These are phyloP conservation scores for Boechera divaricarpa DNA, from an alignment of 345 rosid genomes.

Conservation along the genomic window DNA sequence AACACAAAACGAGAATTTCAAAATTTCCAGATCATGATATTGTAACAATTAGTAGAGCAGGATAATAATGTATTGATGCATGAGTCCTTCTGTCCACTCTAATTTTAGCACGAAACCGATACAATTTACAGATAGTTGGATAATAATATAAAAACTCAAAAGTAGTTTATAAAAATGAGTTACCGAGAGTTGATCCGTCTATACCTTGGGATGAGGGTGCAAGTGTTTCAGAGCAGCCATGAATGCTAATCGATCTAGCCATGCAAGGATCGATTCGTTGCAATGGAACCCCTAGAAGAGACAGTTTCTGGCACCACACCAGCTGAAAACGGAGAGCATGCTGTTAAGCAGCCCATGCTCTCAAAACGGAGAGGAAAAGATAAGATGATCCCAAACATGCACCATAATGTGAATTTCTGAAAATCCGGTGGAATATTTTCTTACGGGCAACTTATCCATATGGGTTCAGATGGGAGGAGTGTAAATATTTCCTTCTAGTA, in stretches of 20 bases:
- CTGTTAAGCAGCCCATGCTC: slow-evolving; percentile 53
- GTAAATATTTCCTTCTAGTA: too few species aligned
- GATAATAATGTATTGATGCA: neutral
- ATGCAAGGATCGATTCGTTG: slow-evolving; percentile 64
- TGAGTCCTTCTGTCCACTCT: neutral
- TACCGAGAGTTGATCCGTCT: neutral
- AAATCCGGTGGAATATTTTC: too few species aligned
- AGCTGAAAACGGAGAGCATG: slow-evolving; percentile 79
- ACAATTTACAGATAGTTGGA: neutral
- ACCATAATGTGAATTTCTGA: too few species aligned
- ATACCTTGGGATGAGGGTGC: slow-evolving; percentile 62
- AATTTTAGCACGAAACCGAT: neutral
- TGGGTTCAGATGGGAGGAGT: too few species aligned
- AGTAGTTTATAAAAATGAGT: neutral
- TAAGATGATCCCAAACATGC: too few species aligned
- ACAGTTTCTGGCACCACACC: slow-evolving; percentile 66
- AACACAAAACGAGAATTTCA: neutral
- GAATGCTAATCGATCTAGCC: slow-evolving; percentile 90
- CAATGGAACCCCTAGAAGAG: slow-evolving; percentile 50
- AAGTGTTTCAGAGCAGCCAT: slow-evolving; percentile 78
- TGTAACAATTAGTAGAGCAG: too few species aligned
- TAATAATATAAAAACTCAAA: neutral
- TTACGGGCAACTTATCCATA: too few species aligned
- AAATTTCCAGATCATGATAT: neutral
- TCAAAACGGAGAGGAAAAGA: neutral